Base-by-base conservation (phyloP, 2,329 filamentous ascomycete species). In the Berkeleyomyces basicola region DNA sequence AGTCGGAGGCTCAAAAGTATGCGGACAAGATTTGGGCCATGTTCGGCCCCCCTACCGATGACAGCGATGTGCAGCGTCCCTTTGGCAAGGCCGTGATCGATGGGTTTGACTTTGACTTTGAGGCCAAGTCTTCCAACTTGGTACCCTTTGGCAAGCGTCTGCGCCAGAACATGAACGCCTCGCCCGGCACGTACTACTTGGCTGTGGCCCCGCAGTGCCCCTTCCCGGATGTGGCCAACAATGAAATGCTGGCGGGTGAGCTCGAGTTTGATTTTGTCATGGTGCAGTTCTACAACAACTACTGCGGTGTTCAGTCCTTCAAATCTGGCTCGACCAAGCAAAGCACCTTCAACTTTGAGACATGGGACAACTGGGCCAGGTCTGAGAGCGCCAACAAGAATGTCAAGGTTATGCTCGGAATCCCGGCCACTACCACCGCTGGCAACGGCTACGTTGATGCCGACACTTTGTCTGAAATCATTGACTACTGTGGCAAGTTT, bases 361-460 rank as follows among this genome's bases (percentile, higher is more conserved):
- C 69, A 10, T 79, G 77, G 77, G 81, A 88, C 69, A 74, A 73
- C 64, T 88, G 84, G 84, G 84, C 84, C 23, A 77, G 77, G 68
- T 77, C 71, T 0, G 74, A 73, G 2, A 82, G 79, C 66, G 74
- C 76, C 65, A 87, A 87, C 72, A 72, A 69, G 59, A 66, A 70
- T 7, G 74, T 76, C 47, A 77, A 78, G 71, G 68, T 79, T 57
- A 77, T 73, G 65, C 69, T 79, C 57, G 77, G 77, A 44, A 71
- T 79, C 10, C 74, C 76, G 2, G 73, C 72, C 3, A 69, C 69
- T 14, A 37, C 67, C 1, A 62, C 53, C 0, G 68, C 70, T 2
- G 80, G 81, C 31, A 72, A 68, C 5, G 71, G 71, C 9, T 78
- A 78, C 66, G 68, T 77, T 37, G 61, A 65, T 33, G 72, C 72